phyloP scores from a whole-genome alignment of 805 yeast genomes.

The Saitoella complicata region DNA sequence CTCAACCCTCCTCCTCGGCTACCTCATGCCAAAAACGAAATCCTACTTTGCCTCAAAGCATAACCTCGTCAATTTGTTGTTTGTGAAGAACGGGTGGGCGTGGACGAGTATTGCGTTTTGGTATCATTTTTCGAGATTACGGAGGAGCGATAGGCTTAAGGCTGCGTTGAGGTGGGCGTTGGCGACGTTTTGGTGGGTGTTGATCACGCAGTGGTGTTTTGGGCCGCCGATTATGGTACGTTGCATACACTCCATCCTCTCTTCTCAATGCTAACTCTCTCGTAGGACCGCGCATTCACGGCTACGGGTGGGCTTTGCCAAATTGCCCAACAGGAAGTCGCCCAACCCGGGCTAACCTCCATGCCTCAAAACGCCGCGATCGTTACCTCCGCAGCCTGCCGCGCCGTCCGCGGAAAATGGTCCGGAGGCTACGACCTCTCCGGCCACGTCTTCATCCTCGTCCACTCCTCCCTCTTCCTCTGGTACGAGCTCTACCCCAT shows the following conservation, averaged over 20 bases:
- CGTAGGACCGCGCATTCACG: conserved; percentile 59
- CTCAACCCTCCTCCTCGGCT: background rate
- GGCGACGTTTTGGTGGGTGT: conserved; percentile 65
- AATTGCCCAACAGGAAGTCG: conserved; percentile 6
- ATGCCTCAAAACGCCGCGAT: conserved; percentile 3
- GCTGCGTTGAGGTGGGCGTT: conserved; percentile 27
- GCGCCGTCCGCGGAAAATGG: conserved; percentile 53
- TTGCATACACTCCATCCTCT: no score
- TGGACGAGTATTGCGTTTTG: conserved; percentile 52
- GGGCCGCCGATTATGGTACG: conserved; percentile 63
- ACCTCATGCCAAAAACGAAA: no score
- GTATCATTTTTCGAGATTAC: conserved; percentile 10
- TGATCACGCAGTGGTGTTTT: conserved; percentile 76
- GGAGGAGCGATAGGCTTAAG: conserved; percentile 1
- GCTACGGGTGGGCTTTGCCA: conserved; percentile 71
- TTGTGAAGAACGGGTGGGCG: conserved; percentile 85
- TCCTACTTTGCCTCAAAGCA: conserved; percentile 32
- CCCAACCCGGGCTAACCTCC: conserved; percentile 6
- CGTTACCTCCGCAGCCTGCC: conserved; percentile 28
- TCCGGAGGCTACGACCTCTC: conserved; percentile 88
- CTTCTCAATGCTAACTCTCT: no score
- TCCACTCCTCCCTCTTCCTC: conserved; percentile 48
- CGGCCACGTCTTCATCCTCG: conserved; percentile 75
- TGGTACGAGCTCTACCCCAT: conserved; percentile 43
- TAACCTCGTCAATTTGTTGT: conserved; percentile 51